Percentiles rank a stretch among this genome's conserved stretches.
Conservation (phyloP, 495 filamentous ascomycete genomes). For the Talaromyces proteolyticus region DNA sequence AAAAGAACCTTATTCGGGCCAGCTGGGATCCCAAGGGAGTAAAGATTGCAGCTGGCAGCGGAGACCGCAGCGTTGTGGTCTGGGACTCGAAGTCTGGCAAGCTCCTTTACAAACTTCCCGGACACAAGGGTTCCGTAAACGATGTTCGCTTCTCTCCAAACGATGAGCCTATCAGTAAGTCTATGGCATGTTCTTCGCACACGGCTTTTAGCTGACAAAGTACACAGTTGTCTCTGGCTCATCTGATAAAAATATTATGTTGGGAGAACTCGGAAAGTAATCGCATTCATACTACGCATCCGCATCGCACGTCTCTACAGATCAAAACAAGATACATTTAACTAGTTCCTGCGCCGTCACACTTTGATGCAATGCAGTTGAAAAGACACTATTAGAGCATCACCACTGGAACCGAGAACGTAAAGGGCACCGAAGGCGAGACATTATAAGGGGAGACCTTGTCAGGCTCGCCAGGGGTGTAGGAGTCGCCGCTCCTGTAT, state of each 20-base stretch:
- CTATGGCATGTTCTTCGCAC: background rate
- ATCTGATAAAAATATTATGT: slow-evolving; percentile 71
- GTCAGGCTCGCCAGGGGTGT: too few relatives aligned
- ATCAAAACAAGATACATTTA: background rate
- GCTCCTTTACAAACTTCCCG: slow-evolving; percentile 88
- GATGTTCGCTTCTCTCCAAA: slow-evolving; percentile 84
- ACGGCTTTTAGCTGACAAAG: slow-evolving; percentile 9
- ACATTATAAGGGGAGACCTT: too few relatives aligned
- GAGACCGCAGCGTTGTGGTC: slow-evolving; percentile 83
- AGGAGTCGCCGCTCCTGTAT: too few relatives aligned
- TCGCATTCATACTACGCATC: background rate
- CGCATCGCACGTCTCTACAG: background rate
- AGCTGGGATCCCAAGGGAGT: slow-evolving; percentile 88
- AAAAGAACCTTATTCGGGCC: slow-evolving; percentile 87
- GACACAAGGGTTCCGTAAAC: slow-evolving; percentile 93
- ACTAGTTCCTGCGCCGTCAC: too few relatives aligned
- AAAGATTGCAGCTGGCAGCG: slow-evolving; percentile 82
- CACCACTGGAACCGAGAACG: too few relatives aligned
- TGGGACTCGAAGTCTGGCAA: slow-evolving; percentile 83
- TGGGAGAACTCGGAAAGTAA: slow-evolving; percentile 67
- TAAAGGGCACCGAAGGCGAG: too few relatives aligned
- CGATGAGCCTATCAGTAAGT: slow-evolving; percentile 85
- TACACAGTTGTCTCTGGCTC: slow-evolving; percentile 76
- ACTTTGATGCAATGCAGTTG: too few relatives aligned
- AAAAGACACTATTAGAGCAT: too few relatives aligned